Conservation (phyloP, 75 land plant species). For the Picea glauca region DNA sequence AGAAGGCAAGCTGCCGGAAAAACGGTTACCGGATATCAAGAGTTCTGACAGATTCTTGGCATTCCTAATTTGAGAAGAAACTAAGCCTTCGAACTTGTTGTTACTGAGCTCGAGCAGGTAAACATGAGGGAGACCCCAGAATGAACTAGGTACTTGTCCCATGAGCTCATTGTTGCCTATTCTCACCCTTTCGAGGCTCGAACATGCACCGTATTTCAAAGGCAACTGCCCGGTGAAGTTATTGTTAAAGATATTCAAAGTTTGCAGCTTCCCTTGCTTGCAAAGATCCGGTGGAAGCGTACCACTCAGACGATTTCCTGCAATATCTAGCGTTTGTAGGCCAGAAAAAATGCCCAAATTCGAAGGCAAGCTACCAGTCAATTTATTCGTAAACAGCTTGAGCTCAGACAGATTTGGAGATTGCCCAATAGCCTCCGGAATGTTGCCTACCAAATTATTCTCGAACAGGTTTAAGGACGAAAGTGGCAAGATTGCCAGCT, state of each 20-base stretch:
- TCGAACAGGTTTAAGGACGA: slow-evolving; percentile 37
- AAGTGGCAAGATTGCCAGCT: slow-evolving; percentile 31
- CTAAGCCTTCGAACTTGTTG: slow-evolving; percentile 16
- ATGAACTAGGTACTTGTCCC: slow-evolving; percentile 34
- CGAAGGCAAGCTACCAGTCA: slow-evolving; percentile 36
- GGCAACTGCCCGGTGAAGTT: slow-evolving; percentile 47
- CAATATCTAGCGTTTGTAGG: slow-evolving; percentile 40
- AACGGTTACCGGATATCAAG: slow-evolving; percentile 30
- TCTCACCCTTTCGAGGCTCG: slow-evolving; percentile 34
- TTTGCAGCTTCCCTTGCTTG: slow-evolving; percentile 27
- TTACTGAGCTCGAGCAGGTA: slow-evolving; percentile 27
- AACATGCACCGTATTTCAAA: slow-evolving; percentile 38
- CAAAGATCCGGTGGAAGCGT: slow-evolving; percentile 45
- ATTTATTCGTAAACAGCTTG: slow-evolving; percentile 35
- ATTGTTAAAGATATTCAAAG: slow-evolving; percentile 41
- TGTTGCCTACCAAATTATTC: slow-evolving; percentile 41
- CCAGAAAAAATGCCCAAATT: slow-evolving; percentile 25
- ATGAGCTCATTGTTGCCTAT: slow-evolving; percentile 31
- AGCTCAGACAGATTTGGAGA: slow-evolving; percentile 25
- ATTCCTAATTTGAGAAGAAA: slow-evolving; percentile 33
- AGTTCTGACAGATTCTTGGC: slow-evolving; percentile 19
- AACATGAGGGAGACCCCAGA: slow-evolving; percentile 47
- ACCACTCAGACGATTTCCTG: slow-evolving; percentile 41
- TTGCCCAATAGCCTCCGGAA: slow-evolving; percentile 34
- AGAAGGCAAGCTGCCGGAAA: slow-evolving; percentile 37